Base-by-base conservation (phyloP, 352 stramenopile genomes). In the Globisporangium yorkense region DNA sequence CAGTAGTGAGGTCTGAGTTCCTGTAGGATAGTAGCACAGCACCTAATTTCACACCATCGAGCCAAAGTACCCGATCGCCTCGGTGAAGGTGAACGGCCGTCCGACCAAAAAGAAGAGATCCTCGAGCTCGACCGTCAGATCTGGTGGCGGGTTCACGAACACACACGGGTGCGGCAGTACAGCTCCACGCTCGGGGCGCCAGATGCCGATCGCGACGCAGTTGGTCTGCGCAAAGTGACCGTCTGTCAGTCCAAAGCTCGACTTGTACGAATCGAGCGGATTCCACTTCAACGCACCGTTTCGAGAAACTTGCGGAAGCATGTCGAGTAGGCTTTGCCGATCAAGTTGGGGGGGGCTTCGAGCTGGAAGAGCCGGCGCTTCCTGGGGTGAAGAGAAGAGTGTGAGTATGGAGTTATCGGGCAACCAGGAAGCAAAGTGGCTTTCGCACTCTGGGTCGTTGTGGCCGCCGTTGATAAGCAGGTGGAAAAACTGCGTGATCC, bases 251-350 rank as follows among this genome's bases (percentile, higher is more conserved):
- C 5, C 9, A 18, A 40, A 2, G 13, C 37, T 41, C 37, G 37
- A 5, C 37, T 41, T 18, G 12, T 16, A 31, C 7, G 16, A 16
- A 21, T 7, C 12, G 15, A 50, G n/a, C 24, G 4, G 5, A 51
- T 13, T 15, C 15, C 0, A 21, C n/a, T 41, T 20, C 16, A 63
- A 55, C 66, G 43, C 57, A 89, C 77, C 57, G 75, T 69, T 33
- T 88, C 77, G n/a, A 92, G 75, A 43, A 88, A 78, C 54, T 84
- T 86, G 54, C 83, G 78, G 46, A 89, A 88, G 51, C 77, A 86
- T 13, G 81, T 62, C 46, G 73, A 67, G 50, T 87, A 92, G 15
- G 57, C 68, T 31, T 76, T 63, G 10, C 71, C 69, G 5, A 89
- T 43, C 3, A 92, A 54, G 46, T 75, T 68, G 1, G 78, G 66